Conservation (phyloP, 164 flowering plant species). For the Protea cynaroides region DNA sequence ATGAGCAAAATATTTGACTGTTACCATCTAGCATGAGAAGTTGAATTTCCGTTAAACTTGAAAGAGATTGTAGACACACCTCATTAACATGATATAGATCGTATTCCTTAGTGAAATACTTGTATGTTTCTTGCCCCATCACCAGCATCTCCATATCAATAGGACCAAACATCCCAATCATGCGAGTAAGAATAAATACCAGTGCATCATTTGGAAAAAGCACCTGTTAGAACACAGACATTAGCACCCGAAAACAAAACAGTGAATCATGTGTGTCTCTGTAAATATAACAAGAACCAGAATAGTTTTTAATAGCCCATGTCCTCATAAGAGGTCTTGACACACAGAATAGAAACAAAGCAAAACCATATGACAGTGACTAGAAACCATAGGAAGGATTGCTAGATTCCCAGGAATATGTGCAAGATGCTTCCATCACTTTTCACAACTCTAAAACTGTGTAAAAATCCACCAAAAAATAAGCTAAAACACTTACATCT, state of each 20-base stretch:
- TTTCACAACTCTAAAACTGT: too few species aligned
- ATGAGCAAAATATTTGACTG: too few species aligned
- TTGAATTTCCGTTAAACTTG: not conserved
- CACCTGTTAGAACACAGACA: conserved; percentile 40
- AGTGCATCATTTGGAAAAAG: conserved; percentile 83
- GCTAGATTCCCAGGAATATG: not conserved
- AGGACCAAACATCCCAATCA: conserved; percentile 77
- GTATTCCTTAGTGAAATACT: conserved; percentile 81
- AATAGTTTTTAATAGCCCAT: too few species aligned
- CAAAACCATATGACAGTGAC: too few species aligned
- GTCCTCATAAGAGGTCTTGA: too few species aligned
- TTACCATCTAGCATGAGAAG: too few species aligned
- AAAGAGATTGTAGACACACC: conserved; percentile 35
- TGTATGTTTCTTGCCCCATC: conserved; percentile 71
- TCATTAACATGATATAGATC: conserved; percentile 74
- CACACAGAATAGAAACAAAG: too few species aligned
- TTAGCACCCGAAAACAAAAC: not conserved
- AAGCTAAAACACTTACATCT: too few species aligned
- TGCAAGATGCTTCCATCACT: not conserved
- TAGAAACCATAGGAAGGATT: not conserved
- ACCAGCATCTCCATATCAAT: conserved; percentile 79
- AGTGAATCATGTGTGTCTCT: not conserved
- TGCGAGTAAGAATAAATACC: conserved; percentile 67
- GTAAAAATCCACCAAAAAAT: too few species aligned
- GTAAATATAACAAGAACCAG: not conserved